Conservation (phyloP, 495 filamentous ascomycete species). For the Staphylotrichum longicolle region DNA sequence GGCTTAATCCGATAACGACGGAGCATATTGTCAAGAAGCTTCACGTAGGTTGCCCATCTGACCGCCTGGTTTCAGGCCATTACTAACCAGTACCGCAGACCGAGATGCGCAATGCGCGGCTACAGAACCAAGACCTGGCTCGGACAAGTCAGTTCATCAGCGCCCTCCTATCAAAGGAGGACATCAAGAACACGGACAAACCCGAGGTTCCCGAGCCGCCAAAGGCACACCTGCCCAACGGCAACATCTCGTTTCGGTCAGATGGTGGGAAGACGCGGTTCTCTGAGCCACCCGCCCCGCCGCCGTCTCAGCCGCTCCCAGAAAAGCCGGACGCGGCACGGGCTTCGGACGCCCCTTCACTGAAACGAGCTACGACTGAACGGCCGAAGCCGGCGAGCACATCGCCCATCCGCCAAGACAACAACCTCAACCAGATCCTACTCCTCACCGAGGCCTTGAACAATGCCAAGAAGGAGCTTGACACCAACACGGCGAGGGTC, state of each 20-base stretch:
- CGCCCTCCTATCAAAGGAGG: conserved; percentile 67
- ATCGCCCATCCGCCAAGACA: conserved; percentile 63
- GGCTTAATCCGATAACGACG: conserved; percentile 83
- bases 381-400: conserved; percentile 58
- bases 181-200: conserved; percentile 61
- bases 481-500: conserved; percentile 71
- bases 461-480: conserved; percentile 76
- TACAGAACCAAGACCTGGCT: conserved; percentile 80
- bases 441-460: conserved; percentile 79
- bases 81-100: conserved; percentile 49
- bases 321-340: conserved; percentile 77
- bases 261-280: conserved; percentile 66
- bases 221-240: conserved; percentile 42
- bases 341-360: conserved; percentile 51
- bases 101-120: conserved; percentile 82
- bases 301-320: conserved; percentile 85
- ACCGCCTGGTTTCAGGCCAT: background rate
- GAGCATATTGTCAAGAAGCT: conserved; percentile 94
- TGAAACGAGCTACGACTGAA: conserved; percentile 75
- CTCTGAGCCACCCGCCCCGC: conserved; percentile 85
- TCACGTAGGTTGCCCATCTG: conserved; percentile 60
- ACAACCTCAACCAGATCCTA: conserved; percentile 68
- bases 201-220: conserved; percentile 46
- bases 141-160: conserved; percentile 79
- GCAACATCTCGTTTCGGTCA: conserved; percentile 46